Evolutionary conservation across 768 basidiomycete genomes (phyloP).

Genomic region (Suillus fuscotomentosus): DNA sequence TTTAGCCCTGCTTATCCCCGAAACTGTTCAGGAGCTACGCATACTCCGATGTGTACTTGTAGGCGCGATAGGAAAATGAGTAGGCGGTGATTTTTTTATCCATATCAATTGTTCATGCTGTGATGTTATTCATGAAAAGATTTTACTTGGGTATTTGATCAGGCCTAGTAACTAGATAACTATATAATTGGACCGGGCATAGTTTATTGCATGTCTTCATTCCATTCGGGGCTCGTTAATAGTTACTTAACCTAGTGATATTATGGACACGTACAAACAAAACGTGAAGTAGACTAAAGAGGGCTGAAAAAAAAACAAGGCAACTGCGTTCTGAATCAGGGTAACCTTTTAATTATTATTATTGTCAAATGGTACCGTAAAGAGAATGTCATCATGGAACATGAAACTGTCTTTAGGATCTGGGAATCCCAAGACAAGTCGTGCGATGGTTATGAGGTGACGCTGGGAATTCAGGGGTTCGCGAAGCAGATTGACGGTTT

Average conservation of each 20-base stretch:
- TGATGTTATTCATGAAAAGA: background rate
- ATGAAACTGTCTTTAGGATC: background rate
- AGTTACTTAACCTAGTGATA: constrained; percentile 4
- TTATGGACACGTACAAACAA: background rate
- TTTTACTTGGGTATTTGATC: constrained; percentile 1
- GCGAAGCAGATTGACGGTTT: background rate
- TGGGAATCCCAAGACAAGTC: background rate
- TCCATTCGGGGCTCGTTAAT: background rate
- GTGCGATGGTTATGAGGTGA: constrained; percentile 1
- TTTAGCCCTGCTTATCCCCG: background rate
- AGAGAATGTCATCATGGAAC: background rate
- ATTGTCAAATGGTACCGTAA: background rate
- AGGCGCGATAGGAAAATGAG: background rate
- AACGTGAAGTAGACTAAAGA: background rate
- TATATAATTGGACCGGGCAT: constrained; percentile 2
- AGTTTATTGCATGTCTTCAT: constrained; percentile 4
- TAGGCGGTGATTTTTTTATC: constrained; percentile 1
- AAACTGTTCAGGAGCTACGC: background rate
- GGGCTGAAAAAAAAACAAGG: background rate
- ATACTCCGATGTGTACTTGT: background rate
- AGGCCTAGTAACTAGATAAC: background rate
- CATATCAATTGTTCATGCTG: background rate
- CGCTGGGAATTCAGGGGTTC: constrained; percentile 2
- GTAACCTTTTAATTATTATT: background rate
- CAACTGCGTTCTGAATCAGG: background rate